These are phyloP conservation scores for Cryptococcus hybrid DNA, from an alignment of 1,284 basidiomycete genomes.

Conservation along the genomic window DNA sequence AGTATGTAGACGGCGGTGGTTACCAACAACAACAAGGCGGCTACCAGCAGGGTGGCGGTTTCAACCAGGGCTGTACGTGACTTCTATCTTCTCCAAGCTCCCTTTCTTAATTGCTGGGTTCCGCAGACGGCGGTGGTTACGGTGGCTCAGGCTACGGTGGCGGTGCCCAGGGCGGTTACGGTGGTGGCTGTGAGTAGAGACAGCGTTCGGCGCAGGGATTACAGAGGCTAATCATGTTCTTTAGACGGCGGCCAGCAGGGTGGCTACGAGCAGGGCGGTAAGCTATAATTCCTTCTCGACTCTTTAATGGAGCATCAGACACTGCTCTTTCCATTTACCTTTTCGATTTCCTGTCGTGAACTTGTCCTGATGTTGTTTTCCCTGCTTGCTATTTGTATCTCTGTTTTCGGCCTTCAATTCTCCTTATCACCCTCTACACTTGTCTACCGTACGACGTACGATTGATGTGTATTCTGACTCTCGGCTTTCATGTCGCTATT, in stretches of 20 bases:
- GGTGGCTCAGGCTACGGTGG: constrained; percentile 33
- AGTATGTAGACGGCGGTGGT: constrained; percentile 37
- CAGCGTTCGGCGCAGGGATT: not conserved
- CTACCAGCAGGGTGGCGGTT: constrained; percentile 40
- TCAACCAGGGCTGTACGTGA: constrained; percentile 22
- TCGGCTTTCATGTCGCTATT: not conserved
- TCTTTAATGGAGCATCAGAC: not conserved
- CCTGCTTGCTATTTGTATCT: not conserved
- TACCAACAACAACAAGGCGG: constrained; percentile 24
- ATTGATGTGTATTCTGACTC: not conserved
- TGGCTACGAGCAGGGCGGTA: constrained; percentile 14
- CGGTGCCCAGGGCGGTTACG: constrained; percentile 15
- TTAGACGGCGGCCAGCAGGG: constrained; percentile 5
- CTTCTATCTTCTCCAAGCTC: no score
- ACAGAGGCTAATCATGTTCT: not conserved
- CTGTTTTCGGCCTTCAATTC: not conserved
- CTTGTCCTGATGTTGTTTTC: not conserved
- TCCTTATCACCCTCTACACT: no score
- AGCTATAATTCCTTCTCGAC: not conserved
- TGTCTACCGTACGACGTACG: no score
- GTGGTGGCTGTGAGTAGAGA: constrained; percentile 1
- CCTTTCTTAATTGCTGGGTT: constrained; percentile 16
- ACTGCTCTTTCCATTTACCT: not conserved
- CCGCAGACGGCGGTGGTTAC: constrained; percentile 44
- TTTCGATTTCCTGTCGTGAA: not conserved